Base-by-base conservation (phyloP, 2,329 filamentous ascomycete genomes). In the Fusarium sp. region DNA sequence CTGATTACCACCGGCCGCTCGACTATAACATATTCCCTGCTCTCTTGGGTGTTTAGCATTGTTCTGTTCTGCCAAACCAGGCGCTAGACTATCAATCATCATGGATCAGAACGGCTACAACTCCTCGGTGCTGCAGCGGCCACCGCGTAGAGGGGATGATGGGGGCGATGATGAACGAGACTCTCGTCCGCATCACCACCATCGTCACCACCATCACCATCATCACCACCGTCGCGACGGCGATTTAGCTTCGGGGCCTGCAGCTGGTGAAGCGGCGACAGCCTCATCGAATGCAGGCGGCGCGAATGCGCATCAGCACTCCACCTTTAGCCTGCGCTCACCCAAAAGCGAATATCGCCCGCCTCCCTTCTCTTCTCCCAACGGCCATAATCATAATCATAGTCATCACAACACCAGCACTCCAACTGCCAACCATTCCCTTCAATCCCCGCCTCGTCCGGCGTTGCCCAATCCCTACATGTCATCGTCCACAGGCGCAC, bases 71-170 rank as follows among this genome's bases (percentile, higher is more conserved):
- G 49, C 34, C 42, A 61, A 45, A 59, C 44, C 49, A 37, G 62
- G 69, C 68, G 60, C 69, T 72, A 71, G 52, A 56, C 47, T 44
- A 61, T 57, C 75, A 75, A 61, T 56, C 75, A 75, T 59, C 65
- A 85, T 85, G 83, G 83, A 85, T 61, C 80, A 74, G 61, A 75
- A 80, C 70, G 81, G 81, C 74, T 86, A 85, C 71, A 83, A 79
- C 70, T 85, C 85, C 67, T 85, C 83, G 51, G 83, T 86, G 74
- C 79, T 86, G 77, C 83, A 83, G 74, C 82, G 79, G 67, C 82
- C 81, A 67, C 67, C 66, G 37, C 72, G 63, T 49, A 67, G 78
- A 76, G 80, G 79, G 74, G 78, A 81, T 57, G 82, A 81, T 60
- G 82, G 81, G 60, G 80, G 77, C 67, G 79, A 80, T 62, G 74